These are phyloP conservation scores for Arctium minus DNA, from an alignment of 129 eudicot genomes.

Conservation along the genomic window DNA sequence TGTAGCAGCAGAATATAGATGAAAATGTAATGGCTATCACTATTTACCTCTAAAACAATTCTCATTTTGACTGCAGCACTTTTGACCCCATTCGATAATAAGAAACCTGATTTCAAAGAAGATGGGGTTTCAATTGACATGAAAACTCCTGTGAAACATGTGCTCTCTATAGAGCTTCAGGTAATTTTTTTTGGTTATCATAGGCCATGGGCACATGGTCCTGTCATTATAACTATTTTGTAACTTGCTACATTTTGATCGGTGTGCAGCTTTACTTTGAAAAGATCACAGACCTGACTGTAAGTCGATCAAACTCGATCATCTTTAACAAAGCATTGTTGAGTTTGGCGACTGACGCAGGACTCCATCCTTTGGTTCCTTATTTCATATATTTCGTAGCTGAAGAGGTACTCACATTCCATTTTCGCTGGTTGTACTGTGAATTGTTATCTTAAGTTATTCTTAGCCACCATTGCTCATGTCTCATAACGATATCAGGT, in stretches of 20 bases:
- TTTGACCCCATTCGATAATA: slow-evolving; percentile 52
- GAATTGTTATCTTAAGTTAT: neutral
- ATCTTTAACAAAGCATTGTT: slow-evolving; percentile 73
- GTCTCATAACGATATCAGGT: slow-evolving; percentile 49
- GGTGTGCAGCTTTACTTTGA: slow-evolving; percentile 85
- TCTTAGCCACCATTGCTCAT: neutral
- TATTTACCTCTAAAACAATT: neutral
- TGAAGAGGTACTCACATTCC: slow-evolving; percentile 66
- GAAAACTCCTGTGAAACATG: slow-evolving; percentile 82
- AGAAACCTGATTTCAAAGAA: slow-evolving; percentile 70
- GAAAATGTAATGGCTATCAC: neutral
- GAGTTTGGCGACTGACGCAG: slow-evolving; percentile 88
- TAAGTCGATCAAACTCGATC: slow-evolving; percentile 59
- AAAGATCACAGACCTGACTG: slow-evolving; percentile 81
- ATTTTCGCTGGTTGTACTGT: neutral
- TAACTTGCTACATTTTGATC: slow-evolving; percentile 9
- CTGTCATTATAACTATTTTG: neutral
- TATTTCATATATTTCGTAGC: slow-evolving; percentile 86
- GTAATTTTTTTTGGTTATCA: slow-evolving; percentile 31
- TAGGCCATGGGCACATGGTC: neutral
- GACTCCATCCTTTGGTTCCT: slow-evolving; percentile 93
- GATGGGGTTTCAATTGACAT: slow-evolving; percentile 61
- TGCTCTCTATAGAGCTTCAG: slow-evolving; percentile 94
- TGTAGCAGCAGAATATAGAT: neutral
- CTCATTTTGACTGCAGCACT: slow-evolving; percentile 38